phyloP scores from a whole-genome alignment of 129 eudicot species.

The Silybum marianum region DNA sequence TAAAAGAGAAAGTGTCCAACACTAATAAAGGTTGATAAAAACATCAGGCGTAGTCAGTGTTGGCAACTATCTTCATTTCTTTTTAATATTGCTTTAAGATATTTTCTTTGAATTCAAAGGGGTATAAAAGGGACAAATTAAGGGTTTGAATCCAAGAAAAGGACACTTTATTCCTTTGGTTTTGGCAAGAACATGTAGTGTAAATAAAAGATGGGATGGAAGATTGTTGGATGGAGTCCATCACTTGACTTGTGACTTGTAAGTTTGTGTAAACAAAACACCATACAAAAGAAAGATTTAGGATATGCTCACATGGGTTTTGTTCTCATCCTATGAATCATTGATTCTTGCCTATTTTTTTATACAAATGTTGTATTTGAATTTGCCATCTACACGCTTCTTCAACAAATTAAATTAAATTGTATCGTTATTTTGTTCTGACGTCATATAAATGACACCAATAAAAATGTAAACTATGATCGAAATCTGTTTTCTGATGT shows the following conservation, averaged over 20 bases:
- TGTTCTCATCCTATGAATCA: conserved; percentile 32
- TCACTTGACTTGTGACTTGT: conserved; percentile 27
- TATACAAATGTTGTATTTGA: neutral
- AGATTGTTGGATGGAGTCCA: conserved; percentile 25
- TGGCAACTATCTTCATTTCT: conserved; percentile 5
- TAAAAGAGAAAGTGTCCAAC: neutral
- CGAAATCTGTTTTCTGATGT: neutral
- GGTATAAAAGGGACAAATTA: conserved; percentile 11
- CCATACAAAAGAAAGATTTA: conserved; percentile 29
- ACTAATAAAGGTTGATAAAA: no score
- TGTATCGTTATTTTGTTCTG: neutral
- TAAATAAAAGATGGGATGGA: conserved; percentile 16
- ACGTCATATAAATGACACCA: neutral
- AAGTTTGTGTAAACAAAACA: conserved; percentile 24
- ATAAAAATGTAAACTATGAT: no score
- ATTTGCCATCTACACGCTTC: neutral
- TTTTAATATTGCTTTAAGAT: neutral
- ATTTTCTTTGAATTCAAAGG: neutral
- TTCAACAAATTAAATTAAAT: neutral
- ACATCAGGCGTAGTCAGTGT: neutral
- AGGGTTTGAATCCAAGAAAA: conserved; percentile 30
- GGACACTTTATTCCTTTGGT: conserved; percentile 26
- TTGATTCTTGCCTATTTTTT: conserved; percentile 9
- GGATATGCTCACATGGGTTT: conserved; percentile 29
- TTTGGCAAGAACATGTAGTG: conserved; percentile 25